Evolutionary conservation across 2,329 filamentous ascomycete species (phyloP).

Genomic region (Aspergillus oerlinghausenensis): DNA sequence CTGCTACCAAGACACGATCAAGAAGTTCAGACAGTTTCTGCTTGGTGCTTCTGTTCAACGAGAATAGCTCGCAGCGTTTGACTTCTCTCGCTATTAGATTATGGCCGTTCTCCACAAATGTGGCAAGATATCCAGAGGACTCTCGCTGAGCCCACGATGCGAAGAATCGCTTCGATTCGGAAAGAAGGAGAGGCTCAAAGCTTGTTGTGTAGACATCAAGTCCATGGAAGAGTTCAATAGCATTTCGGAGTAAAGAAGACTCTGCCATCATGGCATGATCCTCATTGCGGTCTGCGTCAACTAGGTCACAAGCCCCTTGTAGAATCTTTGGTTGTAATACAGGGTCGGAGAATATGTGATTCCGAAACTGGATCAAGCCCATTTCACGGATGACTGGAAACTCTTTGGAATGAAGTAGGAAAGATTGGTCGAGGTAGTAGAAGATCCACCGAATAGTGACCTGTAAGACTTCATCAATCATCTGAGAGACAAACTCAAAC

Average conservation of each 20-base stretch:
- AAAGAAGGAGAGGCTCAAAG: conserved; percentile 74
- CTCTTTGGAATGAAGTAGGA: conserved; percentile 69
- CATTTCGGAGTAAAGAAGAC: conserved; percentile 62
- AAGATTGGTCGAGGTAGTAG: conserved; percentile 89
- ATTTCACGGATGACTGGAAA: conserved; percentile 73
- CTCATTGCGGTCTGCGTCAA: conserved; percentile 64
- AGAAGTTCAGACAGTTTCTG: conserved; percentile 68
- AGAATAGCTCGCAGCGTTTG: conserved; percentile 71
- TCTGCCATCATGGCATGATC: conserved; percentile 53
- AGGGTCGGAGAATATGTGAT: conserved; percentile 51
- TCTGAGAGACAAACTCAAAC: conserved; percentile 1
- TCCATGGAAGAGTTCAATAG: conserved; percentile 79
- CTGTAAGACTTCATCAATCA: conserved; percentile 36
- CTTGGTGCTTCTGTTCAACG: conserved; percentile 78
- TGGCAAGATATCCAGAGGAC: conserved; percentile 61
- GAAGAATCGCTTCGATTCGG: conserved; percentile 64
- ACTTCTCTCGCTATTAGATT: conserved; percentile 68
- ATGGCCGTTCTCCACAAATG: conserved; percentile 69
- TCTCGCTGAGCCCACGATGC: conserved; percentile 63
- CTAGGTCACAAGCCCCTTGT: conserved; percentile 71
- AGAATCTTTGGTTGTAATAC: conserved; percentile 52
- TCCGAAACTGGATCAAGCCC: conserved; percentile 70
- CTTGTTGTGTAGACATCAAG: conserved; percentile 71
- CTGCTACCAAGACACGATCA: conserved; percentile 66
- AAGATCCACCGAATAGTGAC: conserved; percentile 80